Evolutionary conservation across 306 rosid genomes (phyloP), one percentile per base, ranked within the genome.

Genomic region (Fragaria nilgerrensis): DNA sequence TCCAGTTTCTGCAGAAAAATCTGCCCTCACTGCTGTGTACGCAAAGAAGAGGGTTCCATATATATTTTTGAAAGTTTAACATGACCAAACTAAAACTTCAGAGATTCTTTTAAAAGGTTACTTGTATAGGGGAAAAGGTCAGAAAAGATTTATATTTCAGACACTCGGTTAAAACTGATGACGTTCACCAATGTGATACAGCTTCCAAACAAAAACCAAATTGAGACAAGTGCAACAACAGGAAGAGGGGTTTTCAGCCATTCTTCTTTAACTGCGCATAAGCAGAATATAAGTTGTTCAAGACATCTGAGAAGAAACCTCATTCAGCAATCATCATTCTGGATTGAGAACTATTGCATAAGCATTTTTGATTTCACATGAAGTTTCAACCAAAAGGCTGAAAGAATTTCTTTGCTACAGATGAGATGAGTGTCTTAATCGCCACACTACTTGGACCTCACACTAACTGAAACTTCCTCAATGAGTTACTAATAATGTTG

Each of bases 391-490:
- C 44, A n/a, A 75, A 75, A 44, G 36, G 78, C 78, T 12, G 37
- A 75, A 61, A 61, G 70, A 75, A 75, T 70, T 41, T 78, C 63
- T 79, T 37, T 69, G 85, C 83, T 85, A 81, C 87, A 78, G 75
- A 68, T 64, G 81, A 78, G 75, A 68, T 47, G 80, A 80, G 43
- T 16, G 62, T 81, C 72, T 75, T 56, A 69, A 64, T 64, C 12
- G 2, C 44, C 67, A 61, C 25, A 20, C 62, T 56, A 56, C 62
- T 56, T n/a, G 62, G 72, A 71, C 87, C 64, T 75, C 82, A 69
- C 66, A 74, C 47, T 72, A 78, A 77, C 36, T 55, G 68, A 82
- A 82, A 78, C 77, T 78, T 55, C 70, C 62, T 64, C 78, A 74
- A 82, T 41, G 67, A 79, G 86, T 79, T 72, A 63, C 77, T 59